phyloP scores from a whole-genome alignment of 352 stramenopile species.

The Globisporangium emineosum region DNA sequence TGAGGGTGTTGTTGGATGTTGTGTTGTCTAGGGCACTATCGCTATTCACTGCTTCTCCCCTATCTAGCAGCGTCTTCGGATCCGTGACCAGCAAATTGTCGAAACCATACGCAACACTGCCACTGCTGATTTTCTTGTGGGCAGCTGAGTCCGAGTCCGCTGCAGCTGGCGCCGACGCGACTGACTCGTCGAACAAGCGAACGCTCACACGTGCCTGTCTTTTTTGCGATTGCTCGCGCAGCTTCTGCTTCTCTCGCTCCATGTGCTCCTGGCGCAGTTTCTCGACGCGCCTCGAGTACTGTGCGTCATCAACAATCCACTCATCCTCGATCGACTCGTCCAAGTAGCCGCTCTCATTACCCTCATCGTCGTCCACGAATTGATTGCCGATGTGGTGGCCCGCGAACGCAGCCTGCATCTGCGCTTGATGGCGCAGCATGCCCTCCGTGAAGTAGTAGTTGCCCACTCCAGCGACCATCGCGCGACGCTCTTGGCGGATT shows the following conservation, averaged over 20 bases:
- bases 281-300: slow-evolving; percentile 51
- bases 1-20: neutral
- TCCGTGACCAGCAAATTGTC: slow-evolving; percentile 36
- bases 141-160: neutral
- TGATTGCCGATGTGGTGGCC: slow-evolving; percentile 23
- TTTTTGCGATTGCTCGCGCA: slow-evolving; percentile 14
- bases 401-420: slow-evolving; percentile 13
- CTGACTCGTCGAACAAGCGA: slow-evolving; percentile 46
- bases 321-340: slow-evolving; percentile 18
- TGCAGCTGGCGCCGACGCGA: slow-evolving; percentile 6
- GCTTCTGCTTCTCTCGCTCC: slow-evolving; percentile 58
- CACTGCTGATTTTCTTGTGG: slow-evolving; percentile 15
- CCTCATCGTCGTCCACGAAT: slow-evolving; percentile 23
- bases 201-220: no score
- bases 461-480: slow-evolving; percentile 34
- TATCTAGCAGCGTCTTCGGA: neutral
- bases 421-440: slow-evolving; percentile 48
- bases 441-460: slow-evolving; percentile 45
- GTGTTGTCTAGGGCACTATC: neutral
- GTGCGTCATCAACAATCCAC: slow-evolving; percentile 33
- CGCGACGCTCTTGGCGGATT: slow-evolving; percentile 59
- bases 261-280: slow-evolving; percentile 63
- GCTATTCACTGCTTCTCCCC: neutral
- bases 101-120: slow-evolving; percentile 30
- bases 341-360: slow-evolving; percentile 17